Conservation (phyloP, 768 basidiomycete genomes). For the Sutorius australiensis region DNA sequence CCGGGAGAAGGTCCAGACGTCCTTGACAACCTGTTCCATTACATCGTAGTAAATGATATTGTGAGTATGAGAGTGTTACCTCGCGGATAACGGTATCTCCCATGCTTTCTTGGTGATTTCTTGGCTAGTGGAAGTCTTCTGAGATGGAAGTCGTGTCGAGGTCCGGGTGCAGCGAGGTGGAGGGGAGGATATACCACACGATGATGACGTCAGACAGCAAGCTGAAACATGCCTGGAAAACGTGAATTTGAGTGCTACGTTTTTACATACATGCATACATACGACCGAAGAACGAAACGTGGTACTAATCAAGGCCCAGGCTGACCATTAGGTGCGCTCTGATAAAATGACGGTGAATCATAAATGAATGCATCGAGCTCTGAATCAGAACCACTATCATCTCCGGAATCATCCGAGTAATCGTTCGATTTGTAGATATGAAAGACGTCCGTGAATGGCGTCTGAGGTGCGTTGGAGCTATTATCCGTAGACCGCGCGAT, state of each 20-base stretch:
- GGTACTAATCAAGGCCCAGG: conserved; percentile 13
- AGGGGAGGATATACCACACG: conserved; percentile 5
- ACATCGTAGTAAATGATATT: background rate
- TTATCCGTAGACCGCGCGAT: conserved; percentile 70
- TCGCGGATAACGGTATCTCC: conserved; percentile 43
- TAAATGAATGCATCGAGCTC: conserved; percentile 57
- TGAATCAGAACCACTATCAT: conserved; percentile 38
- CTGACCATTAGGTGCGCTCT: conserved; percentile 45
- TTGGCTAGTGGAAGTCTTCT: conserved; percentile 7
- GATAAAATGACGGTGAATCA: conserved; percentile 49
- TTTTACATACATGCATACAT: background rate
- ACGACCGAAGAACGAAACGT: background rate
- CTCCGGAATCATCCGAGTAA: conserved; percentile 46
- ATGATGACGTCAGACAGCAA: conserved; percentile 19
- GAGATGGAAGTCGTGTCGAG: conserved; percentile 18
- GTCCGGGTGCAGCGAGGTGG: conserved; percentile 8
- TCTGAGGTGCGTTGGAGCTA: conserved; percentile 53
- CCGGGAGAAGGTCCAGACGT: conserved; percentile 67
- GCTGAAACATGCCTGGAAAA: conserved; percentile 8
- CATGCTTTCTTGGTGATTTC: conserved; percentile 17
- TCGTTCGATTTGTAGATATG: conserved; percentile 41
- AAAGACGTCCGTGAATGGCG: conserved; percentile 79
- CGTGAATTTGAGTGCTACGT: conserved; percentile 7
- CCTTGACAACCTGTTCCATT: conserved; percentile 41
- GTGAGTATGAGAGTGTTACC: conserved; percentile 22